Percentiles rank a stretch among this genome's conserved stretches.
Evolutionary conservation across 176 grass and related monocot genomes (phyloP).

Genomic region (Bromus sterilis): DNA sequence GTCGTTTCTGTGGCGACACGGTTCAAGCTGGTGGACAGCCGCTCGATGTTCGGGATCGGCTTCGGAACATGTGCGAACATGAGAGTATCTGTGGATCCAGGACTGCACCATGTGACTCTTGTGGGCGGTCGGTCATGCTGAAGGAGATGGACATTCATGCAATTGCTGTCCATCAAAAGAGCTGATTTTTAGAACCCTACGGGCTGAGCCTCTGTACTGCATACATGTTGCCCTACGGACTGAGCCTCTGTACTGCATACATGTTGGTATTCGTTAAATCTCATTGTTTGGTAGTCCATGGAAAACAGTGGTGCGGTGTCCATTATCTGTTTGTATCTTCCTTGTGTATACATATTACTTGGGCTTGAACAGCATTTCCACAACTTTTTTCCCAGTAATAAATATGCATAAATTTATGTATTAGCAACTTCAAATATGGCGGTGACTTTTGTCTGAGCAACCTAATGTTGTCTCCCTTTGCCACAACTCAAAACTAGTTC

Average conservation of each 20-base stretch:
- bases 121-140: constrained; percentile 82
- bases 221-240: background rate
- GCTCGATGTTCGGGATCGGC: constrained; percentile 50
- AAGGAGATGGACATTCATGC: constrained; percentile 97
- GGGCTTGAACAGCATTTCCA: no score
- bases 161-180: constrained; percentile 88
- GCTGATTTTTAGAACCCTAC: constrained; percentile 29
- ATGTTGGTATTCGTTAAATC: background rate
- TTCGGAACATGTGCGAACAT: constrained; percentile 71
- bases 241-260: background rate
- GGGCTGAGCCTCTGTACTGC: background rate
- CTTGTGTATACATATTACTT: background rate
- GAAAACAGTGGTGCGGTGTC: background rate
- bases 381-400: no score
- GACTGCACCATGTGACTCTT: constrained; percentile 89
- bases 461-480: no score
- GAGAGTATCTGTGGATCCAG: constrained; percentile 95
- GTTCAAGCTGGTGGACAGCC: constrained; percentile 71
- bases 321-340: constrained; percentile 1
- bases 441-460: no score
- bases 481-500: no score
- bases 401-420: no score
- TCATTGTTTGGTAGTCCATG: background rate
- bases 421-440: no score
- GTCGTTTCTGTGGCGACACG: constrained; percentile 83